A percentile compares a stretch with the other conserved stretches of the same genome.
These are phyloP conservation scores for Solanum hybrid DNA, from an alignment of 305 asterid species.

Conservation along the genomic window DNA sequence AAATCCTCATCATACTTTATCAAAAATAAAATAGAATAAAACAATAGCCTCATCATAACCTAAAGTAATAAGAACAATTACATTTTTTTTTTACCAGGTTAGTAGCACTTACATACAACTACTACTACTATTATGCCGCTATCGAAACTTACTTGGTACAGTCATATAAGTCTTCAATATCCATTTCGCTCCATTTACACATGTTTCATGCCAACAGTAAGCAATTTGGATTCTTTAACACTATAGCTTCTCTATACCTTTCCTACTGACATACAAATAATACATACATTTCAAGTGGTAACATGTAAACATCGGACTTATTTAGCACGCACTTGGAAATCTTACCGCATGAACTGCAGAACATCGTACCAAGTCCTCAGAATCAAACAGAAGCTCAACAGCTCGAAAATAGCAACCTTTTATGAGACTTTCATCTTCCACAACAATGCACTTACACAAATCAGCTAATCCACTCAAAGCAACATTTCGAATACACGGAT, in stretches of 20 bases:
- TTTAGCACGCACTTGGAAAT: not conserved
- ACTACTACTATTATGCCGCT: not conserved
- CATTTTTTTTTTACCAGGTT: not conserved
- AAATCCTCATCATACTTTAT: not conserved
- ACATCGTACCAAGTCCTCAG: slow-evolving; percentile 55
- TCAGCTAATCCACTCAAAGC: slow-evolving; percentile 60
- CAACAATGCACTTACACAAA: slow-evolving; percentile 27
- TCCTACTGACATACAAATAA: not conserved
- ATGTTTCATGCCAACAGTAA: not conserved
- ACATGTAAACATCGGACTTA: not conserved
- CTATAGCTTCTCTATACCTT: not conserved
- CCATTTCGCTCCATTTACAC: not conserved
- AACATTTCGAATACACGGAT: slow-evolving; percentile 52
- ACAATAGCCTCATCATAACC: not conserved
- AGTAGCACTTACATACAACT: not conserved
- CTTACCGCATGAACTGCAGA: slow-evolving; percentile 77
- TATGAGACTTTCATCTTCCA: slow-evolving; percentile 52
- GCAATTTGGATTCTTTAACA: not conserved
- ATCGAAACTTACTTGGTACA: not conserved
- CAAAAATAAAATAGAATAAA: not conserved
- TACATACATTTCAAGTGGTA: not conserved
- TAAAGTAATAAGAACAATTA: not conserved
- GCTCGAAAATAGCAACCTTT: slow-evolving; percentile 67
- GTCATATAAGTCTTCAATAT: not conserved
- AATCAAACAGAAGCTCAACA: slow-evolving; percentile 68